Evolutionary conservation across 2,329 filamentous ascomycete species (phyloP), one percentile per base, ranked within the genome.

Genomic region (Exophiala lecanii-corni): DNA sequence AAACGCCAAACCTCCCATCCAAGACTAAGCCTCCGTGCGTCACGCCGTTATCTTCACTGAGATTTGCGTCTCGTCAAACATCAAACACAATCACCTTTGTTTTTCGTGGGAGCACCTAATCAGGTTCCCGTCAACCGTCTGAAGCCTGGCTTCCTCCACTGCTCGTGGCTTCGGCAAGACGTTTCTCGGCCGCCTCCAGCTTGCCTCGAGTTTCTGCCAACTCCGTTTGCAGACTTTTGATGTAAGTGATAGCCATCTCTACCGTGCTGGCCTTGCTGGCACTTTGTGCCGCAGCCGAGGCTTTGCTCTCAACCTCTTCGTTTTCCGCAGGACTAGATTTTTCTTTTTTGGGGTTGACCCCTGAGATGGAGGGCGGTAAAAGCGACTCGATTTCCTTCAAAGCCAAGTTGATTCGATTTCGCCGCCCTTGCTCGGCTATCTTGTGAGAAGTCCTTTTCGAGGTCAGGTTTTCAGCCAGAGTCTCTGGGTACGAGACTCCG

Each of bases 381-480:
- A 98, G 72, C 0, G 81, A 76, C 38, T 92, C 89, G 63, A 98
- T 95, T 62, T 96, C 85, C 56, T 91, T 87, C 16, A 98, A 71
- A 0, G 92, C 92, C 41, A 82, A 85, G 62, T 98, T 98, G 66
- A 98, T 97, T 36, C 92, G 81, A 61, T 98, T 97, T 46, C 92
- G 76, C 36, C 92, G 81, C 5, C 92, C 92, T 68, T 98, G 92
- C 67, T 98, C 92, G 13, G 92, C 92, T 54, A 98, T 87, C 66
- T 98, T 98, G 70, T 98, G 92, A 32, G 89, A 95, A 2, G 92
- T 97, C 40, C 91, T 84, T 70, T 98, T 98, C 2, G 89, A 95
- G 0, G 89, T 96, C 18, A 98, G 71, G 53, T 95, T 95, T 16
- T 89, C 94, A 5, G 89, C 94, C 31, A 98, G 74, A 39, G 89